Conservation (phyloP, 2,329 filamentous ascomycete species). For the Alternaria triticimaculans region DNA sequence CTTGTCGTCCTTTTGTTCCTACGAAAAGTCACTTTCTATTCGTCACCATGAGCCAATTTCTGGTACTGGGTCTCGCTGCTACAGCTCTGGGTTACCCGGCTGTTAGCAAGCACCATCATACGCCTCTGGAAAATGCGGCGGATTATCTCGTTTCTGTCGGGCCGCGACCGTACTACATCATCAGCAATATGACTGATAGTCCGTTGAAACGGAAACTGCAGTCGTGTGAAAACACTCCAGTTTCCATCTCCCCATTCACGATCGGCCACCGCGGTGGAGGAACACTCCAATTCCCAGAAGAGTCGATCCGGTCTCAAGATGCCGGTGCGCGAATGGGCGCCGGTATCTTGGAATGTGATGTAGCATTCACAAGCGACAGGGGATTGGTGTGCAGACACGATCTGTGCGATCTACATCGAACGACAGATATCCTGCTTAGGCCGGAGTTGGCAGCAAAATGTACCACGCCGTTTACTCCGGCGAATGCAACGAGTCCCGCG, state of each 20-base stretch:
- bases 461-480: slow-evolving; percentile 66
- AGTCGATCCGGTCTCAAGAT: slow-evolving; percentile 64
- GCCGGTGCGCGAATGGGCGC: slow-evolving; percentile 72
- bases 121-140: neutral
- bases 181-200: slow-evolving; percentile 67
- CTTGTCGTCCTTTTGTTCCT: neutral
- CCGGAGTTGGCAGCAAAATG: slow-evolving; percentile 71
- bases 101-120: slow-evolving; percentile 15
- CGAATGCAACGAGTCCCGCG: slow-evolving; percentile 37
- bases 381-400: slow-evolving; percentile 72
- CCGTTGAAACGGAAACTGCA: slow-evolving; percentile 66
- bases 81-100: slow-evolving; percentile 17
- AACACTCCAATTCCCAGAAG: slow-evolving; percentile 69
- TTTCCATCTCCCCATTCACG: slow-evolving; percentile 62
- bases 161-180: slow-evolving; percentile 68
- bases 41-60: neutral
- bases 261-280: slow-evolving; percentile 65
- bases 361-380: slow-evolving; percentile 69
- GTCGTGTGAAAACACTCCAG: slow-evolving; percentile 63
- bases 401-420: slow-evolving; percentile 72
- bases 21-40: accelerated
- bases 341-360: slow-evolving; percentile 72
- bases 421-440: slow-evolving; percentile 69
- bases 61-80: slow-evolving; percentile 15
- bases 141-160: slow-evolving; percentile 61